Percentiles rank a stretch among this genome's conserved stretches.
Evolutionary conservation across 202 grass and related monocot species (phyloP).

Genomic region (Eragrostis tef): DNA sequence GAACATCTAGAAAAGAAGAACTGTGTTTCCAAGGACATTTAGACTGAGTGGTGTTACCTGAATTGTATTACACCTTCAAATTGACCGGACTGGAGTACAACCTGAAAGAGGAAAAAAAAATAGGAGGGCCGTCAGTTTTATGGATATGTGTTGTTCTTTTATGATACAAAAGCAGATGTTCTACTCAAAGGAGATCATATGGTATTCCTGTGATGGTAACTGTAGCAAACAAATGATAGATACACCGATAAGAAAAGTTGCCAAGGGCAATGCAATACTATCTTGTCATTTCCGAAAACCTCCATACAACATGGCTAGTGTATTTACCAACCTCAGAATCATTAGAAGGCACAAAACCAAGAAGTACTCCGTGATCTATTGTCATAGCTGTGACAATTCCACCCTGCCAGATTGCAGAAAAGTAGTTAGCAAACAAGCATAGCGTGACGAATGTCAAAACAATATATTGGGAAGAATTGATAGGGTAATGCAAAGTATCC

Average conservation of each 20-base stretch:
- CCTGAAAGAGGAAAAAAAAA: constrained; percentile 50
- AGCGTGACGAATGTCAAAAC: not conserved
- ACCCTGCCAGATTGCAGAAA: constrained; percentile 58
- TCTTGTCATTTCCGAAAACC: constrained; percentile 27
- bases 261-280: not conserved
- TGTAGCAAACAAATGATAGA: constrained; percentile 36
- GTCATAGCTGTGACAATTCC: constrained; percentile 90
- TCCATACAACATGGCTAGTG: constrained; percentile 5
- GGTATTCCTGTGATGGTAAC: not conserved
- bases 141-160: not conserved
- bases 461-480: not conserved
- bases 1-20: not conserved
- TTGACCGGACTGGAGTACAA: constrained; percentile 79
- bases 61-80: constrained; percentile 81
- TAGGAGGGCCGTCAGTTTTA: not conserved
- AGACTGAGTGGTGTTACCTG: constrained; percentile 52
- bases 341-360: constrained; percentile 83
- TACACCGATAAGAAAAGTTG: not conserved
- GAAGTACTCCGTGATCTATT: constrained; percentile 82
- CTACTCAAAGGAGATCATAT: not conserved
- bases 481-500: not conserved
- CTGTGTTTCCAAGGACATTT: constrained; percentile 20
- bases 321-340: constrained; percentile 65
- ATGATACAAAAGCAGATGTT: constrained; percentile 40
- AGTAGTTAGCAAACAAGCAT: constrained; percentile 33